Percentiles rank a stretch among this genome's conserved stretches.
Conservation (phyloP, 2,329 filamentous ascomycete species). For the Colletotrichum salicis region DNA sequence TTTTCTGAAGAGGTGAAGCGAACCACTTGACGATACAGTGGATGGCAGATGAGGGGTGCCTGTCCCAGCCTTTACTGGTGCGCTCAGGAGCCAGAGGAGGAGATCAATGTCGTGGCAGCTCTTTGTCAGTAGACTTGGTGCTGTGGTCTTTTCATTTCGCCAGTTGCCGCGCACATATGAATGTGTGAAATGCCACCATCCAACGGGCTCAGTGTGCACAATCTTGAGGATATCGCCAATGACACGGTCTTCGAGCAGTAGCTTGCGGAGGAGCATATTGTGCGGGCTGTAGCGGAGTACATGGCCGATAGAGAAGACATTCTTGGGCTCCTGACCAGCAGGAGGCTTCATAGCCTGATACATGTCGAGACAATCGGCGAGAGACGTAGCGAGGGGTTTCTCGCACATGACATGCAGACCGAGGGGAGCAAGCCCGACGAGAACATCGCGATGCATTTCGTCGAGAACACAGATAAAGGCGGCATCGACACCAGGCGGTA, state of each 20-base stretch:
- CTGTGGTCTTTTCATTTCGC: constrained; percentile 82
- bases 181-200: constrained; percentile 95
- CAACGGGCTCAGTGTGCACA: constrained; percentile 93
- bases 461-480: constrained; percentile 79
- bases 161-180: constrained; percentile 95
- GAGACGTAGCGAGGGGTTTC: constrained; percentile 86
- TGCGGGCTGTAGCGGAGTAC: constrained; percentile 94
- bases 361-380: constrained; percentile 82
- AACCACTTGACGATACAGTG: constrained; percentile 79
- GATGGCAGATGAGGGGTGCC: constrained; percentile 76
- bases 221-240: constrained; percentile 88
- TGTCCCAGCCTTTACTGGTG: constrained; percentile 64
- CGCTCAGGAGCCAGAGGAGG: constrained; percentile 88
- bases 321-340: constrained; percentile 35
- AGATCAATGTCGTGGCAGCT: constrained; percentile 97
- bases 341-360: constrained; percentile 64
- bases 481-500: constrained; percentile 68
- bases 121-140: constrained; percentile 88
- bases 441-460: constrained; percentile 85
- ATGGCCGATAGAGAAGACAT: constrained; percentile 90
- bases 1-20: constrained; percentile 80
- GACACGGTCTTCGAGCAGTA: constrained; percentile 78
- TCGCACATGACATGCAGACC: constrained; percentile 90
- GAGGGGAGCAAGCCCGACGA: constrained; percentile 77
- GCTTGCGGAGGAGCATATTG: constrained; percentile 83